Evolutionary conservation across 2,329 filamentous ascomycete genomes (phyloP).

Genomic region (Fusarium fujikuroi): DNA sequence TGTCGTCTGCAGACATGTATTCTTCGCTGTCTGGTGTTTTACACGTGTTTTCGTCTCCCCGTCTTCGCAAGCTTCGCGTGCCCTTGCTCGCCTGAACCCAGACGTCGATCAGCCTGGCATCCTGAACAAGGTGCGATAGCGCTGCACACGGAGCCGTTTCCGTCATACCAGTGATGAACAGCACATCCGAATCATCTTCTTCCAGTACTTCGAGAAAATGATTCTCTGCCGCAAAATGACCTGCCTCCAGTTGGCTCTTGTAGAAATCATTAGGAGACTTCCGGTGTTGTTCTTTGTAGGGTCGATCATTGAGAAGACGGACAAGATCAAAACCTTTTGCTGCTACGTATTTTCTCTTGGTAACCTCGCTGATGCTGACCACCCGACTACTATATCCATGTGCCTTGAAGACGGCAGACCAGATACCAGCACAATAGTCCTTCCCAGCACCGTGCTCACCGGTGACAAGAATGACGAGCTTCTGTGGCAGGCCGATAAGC

Average conservation of each 20-base stretch:
- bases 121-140: conserved; percentile 65
- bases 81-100: conserved; percentile 55
- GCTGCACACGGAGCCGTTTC: conserved; percentile 66
- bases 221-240: conserved; percentile 59
- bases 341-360: conserved; percentile 67
- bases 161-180: conserved; percentile 72
- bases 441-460: conserved; percentile 67
- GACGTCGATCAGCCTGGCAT: conserved; percentile 65
- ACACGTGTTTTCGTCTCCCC: not conserved
- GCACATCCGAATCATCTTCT: conserved; percentile 59
- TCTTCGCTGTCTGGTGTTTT: not conserved
- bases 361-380: conserved; percentile 51
- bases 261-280: conserved; percentile 63
- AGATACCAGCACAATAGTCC: conserved; percentile 67
- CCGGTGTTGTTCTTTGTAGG: conserved; percentile 71
- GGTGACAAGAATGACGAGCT: conserved; percentile 67
- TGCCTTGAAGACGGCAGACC: conserved; percentile 56
- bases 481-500: conserved; percentile 48
- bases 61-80: conserved; percentile 52
- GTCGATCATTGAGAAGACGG: conserved; percentile 62
- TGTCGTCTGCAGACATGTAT: conserved; percentile 14
- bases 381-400: conserved; percentile 44
- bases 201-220: conserved; percentile 61
- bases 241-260: conserved; percentile 54
- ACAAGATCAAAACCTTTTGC: conserved; percentile 58